A percentile compares a stretch with the other conserved stretches of the same genome.
These are phyloP conservation scores for Pulveroboletus sp. DNA, from an alignment of 768 basidiomycete genomes.

Conservation along the genomic window DNA sequence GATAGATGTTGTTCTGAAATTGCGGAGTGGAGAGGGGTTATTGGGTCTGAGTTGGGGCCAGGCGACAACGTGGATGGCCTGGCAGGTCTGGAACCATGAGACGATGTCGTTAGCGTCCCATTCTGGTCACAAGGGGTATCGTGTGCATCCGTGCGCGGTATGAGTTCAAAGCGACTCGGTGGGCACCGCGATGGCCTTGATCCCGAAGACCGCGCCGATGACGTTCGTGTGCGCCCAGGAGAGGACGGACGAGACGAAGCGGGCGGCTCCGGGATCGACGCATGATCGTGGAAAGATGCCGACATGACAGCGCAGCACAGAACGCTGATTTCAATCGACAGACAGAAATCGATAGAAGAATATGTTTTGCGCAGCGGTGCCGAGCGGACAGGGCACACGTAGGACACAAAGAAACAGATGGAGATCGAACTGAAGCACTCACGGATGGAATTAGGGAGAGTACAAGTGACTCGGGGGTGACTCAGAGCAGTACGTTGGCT, in stretches of 20 bases:
- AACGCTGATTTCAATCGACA: conserved; percentile 25
- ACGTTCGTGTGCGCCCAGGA: conserved; percentile 29
- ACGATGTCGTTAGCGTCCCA: conserved; percentile 41
- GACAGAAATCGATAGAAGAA: conserved; percentile 26
- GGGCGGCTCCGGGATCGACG: conserved; percentile 28
- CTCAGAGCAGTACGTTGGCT: conserved; percentile 17
- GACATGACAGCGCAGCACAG: conserved; percentile 15
- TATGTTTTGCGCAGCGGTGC: conserved; percentile 18
- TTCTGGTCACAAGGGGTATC: conserved; percentile 33
- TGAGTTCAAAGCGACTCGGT: conserved; percentile 19
- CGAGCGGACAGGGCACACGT: conserved; percentile 25
- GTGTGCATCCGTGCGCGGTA: conserved; percentile 21
- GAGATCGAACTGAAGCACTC: conserved; percentile 27
- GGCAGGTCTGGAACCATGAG: conserved; percentile 48
- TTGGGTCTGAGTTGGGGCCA: conserved; percentile 25
- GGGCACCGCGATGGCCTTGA: conserved; percentile 21
- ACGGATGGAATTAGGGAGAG: conserved; percentile 17
- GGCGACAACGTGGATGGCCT: conserved; percentile 54
- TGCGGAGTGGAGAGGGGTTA: conserved; percentile 33
- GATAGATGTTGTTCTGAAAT: conserved; percentile 46
- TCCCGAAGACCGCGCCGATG: conserved; percentile 24
- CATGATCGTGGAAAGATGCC: conserved; percentile 1
- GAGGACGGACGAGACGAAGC: conserved; percentile 33
- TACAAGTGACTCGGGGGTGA: conserved; percentile 17
- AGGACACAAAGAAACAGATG: conserved; percentile 28